A percentile compares a stretch with the other conserved stretches of the same genome.
Evolutionary conservation across 352 stramenopile genomes (phyloP).

Genomic region (Aphanomyces astaci): DNA sequence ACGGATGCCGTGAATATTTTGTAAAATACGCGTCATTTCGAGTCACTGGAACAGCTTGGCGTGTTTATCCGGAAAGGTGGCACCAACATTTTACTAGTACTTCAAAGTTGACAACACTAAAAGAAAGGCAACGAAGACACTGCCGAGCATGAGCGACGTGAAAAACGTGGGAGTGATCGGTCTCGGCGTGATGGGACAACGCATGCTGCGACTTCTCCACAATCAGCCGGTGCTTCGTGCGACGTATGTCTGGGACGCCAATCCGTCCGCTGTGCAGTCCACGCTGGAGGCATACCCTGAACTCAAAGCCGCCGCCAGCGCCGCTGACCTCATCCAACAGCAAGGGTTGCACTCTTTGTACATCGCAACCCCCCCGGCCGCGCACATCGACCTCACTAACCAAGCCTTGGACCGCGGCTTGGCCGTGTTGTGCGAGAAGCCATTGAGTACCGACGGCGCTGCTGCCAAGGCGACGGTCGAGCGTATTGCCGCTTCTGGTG

Average conservation of each 20-base stretch:
- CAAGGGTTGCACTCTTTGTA: background rate
- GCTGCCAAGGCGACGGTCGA: background rate
- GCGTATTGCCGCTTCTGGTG: background rate
- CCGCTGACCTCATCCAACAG: background rate
- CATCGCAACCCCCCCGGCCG: background rate
- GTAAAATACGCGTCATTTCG: too few species aligned
- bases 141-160: background rate
- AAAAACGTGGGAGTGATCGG: background rate
- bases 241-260: background rate
- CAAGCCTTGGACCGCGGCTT: background rate
- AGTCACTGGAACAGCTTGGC: too few species aligned
- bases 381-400: background rate
- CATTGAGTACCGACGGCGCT: background rate
- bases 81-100: background rate
- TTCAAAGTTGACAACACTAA: background rate
- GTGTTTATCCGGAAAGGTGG: background rate
- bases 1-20: too few species aligned
- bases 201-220: conserved; percentile 4
- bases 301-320: background rate
- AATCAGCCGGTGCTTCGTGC: background rate
- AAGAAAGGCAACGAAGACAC: too few species aligned
- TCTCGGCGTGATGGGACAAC: background rate
- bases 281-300: background rate
- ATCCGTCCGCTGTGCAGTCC: background rate
- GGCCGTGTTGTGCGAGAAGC: background rate